Conservation (phyloP, 495 filamentous ascomycete genomes). For the Rhizodiscina lignyota region DNA sequence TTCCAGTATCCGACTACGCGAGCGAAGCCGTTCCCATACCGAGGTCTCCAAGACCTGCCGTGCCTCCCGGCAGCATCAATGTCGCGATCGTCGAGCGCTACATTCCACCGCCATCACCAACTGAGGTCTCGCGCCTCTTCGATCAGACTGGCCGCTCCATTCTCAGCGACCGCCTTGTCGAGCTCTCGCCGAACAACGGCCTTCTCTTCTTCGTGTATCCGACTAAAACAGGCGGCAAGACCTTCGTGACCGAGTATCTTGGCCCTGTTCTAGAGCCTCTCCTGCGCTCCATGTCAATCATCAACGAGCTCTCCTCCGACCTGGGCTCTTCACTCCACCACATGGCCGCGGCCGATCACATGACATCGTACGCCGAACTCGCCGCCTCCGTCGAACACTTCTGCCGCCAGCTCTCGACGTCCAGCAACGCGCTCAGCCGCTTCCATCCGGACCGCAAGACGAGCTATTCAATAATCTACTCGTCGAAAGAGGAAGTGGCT, state of each 20-base stretch:
- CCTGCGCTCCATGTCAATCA: constrained; percentile 45
- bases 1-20: constrained; percentile 37
- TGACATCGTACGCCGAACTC: constrained; percentile 43
- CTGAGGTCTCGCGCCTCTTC: constrained; percentile 46
- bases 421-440: constrained; percentile 19
- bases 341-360: constrained; percentile 38
- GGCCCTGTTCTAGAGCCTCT: constrained; percentile 52
- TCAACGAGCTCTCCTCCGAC: constrained; percentile 44
- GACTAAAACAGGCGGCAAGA: constrained; percentile 41
- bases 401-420: constrained; percentile 15
- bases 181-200: constrained; percentile 43
- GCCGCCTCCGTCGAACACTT: constrained; percentile 31
- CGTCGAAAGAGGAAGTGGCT: constrained; percentile 32
- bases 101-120: constrained; percentile 45
- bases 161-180: constrained; percentile 48
- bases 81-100: constrained; percentile 55
- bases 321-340: constrained; percentile 39
- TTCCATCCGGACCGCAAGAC: constrained; percentile 5
- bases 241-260: constrained; percentile 48
- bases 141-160: constrained; percentile 31
- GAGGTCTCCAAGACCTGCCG: constrained; percentile 39
- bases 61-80: constrained; percentile 46
- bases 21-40: constrained; percentile 19
- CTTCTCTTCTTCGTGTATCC: constrained; percentile 54
- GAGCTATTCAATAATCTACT: constrained; percentile 32